Evolutionary conservation across 129 eudicot species (phyloP).

Genomic region (Lactuca saligna): DNA sequence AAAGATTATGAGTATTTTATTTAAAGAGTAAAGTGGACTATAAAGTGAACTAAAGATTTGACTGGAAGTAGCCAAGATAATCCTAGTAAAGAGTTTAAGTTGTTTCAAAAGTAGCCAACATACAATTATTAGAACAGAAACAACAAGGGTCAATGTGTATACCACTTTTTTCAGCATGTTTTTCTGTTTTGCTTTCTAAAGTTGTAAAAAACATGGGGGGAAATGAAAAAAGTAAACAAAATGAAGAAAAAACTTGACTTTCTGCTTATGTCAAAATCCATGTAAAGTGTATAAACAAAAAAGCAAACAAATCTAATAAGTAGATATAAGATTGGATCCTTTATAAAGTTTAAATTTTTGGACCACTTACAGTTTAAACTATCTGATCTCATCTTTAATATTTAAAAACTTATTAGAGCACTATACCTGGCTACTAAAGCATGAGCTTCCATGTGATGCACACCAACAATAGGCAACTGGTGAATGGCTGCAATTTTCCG

Average conservation of each 20-base stretch:
- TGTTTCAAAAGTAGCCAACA: conserved; percentile 32
- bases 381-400: neutral
- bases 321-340: conserved; percentile 3
- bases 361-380: conserved; percentile 6
- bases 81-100: conserved; percentile 20
- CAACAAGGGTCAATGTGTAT: conserved; percentile 31
- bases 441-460: conserved; percentile 99
- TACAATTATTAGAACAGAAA: conserved; percentile 27
- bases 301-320: conserved; percentile 15
- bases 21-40: neutral
- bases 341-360: neutral
- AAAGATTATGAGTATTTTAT: conserved; percentile 7
- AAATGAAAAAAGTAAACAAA: conserved; percentile 27
- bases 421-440: conserved; percentile 85
- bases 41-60: conserved; percentile 16
- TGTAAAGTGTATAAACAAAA: conserved; percentile 6
- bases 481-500: conserved; percentile 71
- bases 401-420: neutral
- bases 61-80: conserved; percentile 17
- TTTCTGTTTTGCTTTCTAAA: conserved; percentile 34
- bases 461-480: conserved; percentile 81
- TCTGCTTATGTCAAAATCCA: conserved; percentile 11
- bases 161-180: conserved; percentile 32
- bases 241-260: conserved; percentile 11
- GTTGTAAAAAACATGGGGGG: conserved; percentile 8